Evolutionary conservation across 306 rosid genomes (phyloP), one percentile per base, ranked within the genome.

Genomic region (Alnus glutinosa): DNA sequence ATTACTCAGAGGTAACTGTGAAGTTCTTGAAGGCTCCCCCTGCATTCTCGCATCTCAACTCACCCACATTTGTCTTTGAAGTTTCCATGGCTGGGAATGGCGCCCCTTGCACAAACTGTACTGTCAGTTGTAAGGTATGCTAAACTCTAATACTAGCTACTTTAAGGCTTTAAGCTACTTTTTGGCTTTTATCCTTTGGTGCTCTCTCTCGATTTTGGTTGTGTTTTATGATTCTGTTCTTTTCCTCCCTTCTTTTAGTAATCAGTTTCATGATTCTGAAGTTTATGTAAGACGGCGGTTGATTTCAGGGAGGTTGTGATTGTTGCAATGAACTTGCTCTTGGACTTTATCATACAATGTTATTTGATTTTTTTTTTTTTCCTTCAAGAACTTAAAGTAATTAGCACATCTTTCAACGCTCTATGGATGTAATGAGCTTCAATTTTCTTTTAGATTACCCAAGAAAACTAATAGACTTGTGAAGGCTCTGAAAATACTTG

Each of bases 21-120:
- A 89, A 90, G 81, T 88, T 94, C 90, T 85, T 89, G 87, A 92
- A 90, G 71, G 84, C 90, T 57, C 98, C 98, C 7, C 82, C 82
- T 73, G 83, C 90, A 81, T 88, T 94, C 82, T 94, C 97, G n/a
- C 92, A 85, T 75, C 82, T 85, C 80, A 94, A 74, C 81, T 87
- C 93, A 55, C 88, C 98, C 77, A 82, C 84, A 79, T 94, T 94
- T 86, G 78, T 85, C 49, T 94, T 94, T 82, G 74, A 89, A 83
- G 88, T 81, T 82, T 79, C 86, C 62, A 71, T 77, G 70, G 78
- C 74, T 72, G 85, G 68, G 37, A 78, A 75, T 82, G 73, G 78
- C 7, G 28, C 28, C 28, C 3, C 80, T 51, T 90, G 93, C 83
- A 74, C 89, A 70, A 76, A 88, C 68, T 89, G 91, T 80, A 89